Evolutionary conservation across 2,329 filamentous ascomycete genomes (phyloP).

Genomic region (Xenosphaeropsis pyriputrescens): DNA sequence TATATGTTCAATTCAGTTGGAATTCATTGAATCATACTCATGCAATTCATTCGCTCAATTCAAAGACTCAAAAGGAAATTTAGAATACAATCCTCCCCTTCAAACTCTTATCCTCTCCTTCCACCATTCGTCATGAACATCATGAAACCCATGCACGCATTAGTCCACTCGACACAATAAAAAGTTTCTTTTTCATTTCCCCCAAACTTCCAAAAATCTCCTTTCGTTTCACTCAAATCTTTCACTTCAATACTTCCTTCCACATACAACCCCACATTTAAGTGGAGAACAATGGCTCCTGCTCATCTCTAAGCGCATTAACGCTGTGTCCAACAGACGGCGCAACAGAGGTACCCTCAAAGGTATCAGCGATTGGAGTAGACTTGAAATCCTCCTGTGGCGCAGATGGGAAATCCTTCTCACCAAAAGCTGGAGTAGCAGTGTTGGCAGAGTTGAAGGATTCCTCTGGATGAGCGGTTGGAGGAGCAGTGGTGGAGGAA

Average conservation of each 20-base stretch:
- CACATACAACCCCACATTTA: constrained; percentile 5
- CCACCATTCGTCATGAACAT: too few species aligned
- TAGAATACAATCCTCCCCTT: too few species aligned
- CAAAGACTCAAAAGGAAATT: too few species aligned
- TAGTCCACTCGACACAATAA: too few species aligned
- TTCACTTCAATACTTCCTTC: not conserved
- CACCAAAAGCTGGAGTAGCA: constrained; percentile 8
- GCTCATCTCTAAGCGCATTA: constrained; percentile 4
- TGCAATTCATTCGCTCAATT: too few species aligned
- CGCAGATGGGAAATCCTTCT: constrained; percentile 15
- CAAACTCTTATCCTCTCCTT: too few species aligned
- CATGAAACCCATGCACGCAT: too few species aligned
- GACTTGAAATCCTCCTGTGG: constrained; percentile 17
- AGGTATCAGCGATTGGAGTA: not conserved
- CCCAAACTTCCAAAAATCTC: not conserved
- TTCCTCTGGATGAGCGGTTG: too few species aligned
- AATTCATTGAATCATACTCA: too few species aligned
- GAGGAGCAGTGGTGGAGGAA: not conserved
- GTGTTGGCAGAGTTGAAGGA: constrained; percentile 8
- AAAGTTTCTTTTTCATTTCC: too few species aligned
- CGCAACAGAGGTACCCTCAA: constrained; percentile 1
- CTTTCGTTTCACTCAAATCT: not conserved
- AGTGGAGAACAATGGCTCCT: constrained; percentile 13
- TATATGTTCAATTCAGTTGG: too few species aligned
- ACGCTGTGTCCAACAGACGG: constrained; percentile 5